Percentiles rank a stretch among this genome's conserved stretches.
Conservation (phyloP, 2,329 filamentous ascomycete species). For the Orbilia javanica region DNA sequence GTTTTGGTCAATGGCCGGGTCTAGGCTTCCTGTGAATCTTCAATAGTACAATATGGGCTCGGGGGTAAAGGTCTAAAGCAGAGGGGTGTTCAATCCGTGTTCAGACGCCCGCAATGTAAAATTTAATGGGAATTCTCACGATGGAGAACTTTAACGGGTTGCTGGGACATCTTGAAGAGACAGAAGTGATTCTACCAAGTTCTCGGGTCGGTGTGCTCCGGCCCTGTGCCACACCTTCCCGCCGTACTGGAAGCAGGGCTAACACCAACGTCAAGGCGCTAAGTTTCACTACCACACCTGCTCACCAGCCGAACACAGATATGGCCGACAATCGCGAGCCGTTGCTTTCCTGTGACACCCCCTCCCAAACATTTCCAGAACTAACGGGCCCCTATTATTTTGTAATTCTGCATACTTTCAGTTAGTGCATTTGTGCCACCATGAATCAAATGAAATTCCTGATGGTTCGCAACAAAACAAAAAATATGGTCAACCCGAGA, state of each 20-base stretch:
- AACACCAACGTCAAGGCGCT: conserved; percentile 47
- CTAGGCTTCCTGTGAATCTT: background rate
- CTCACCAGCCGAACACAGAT: conserved; percentile 46
- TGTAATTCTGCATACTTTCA: conserved; percentile 29
- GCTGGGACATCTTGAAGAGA: conserved; percentile 56
- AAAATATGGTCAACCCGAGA: conserved; percentile 50
- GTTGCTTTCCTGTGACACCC: conserved; percentile 45
- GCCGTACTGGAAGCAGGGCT: conserved; percentile 57
- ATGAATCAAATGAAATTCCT: conserved; percentile 35
- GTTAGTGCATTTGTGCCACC: conserved; percentile 47
- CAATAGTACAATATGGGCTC: background rate
- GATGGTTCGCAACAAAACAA: conserved; percentile 41
- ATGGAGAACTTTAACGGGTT: conserved; percentile 54
- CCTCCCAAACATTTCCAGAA: conserved; percentile 42
- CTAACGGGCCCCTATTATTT: conserved; percentile 42
- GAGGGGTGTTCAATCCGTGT: conserved; percentile 4
- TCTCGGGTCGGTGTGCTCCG: conserved; percentile 58
- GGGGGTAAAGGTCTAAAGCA: background rate
- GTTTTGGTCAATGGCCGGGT: background rate
- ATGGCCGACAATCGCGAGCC: conserved; percentile 57
- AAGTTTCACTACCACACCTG: conserved; percentile 55
- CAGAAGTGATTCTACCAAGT: conserved; percentile 57
- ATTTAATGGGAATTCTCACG: conserved; percentile 26
- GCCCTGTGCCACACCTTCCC: conserved; percentile 59
- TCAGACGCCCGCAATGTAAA: conserved; percentile 19